Evolutionary conservation across 1,284 basidiomycete species (phyloP), one percentile per base, ranked within the genome.

Genomic region (Cryptococcus maquisensis): DNA sequence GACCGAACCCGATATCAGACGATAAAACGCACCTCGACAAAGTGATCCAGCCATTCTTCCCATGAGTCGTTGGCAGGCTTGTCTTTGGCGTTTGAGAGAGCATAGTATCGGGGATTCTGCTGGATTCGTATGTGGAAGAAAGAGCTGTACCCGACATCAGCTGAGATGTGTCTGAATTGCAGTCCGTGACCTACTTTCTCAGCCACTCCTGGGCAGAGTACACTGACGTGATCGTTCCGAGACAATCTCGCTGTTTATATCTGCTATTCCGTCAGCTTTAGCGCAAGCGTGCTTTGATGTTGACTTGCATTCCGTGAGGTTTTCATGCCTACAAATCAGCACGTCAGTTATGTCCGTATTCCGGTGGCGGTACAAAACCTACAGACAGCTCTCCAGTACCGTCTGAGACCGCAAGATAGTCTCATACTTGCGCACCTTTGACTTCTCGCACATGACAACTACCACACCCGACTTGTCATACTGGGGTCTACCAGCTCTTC

Each of bases 241-340:
- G 80, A 0, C 86, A 50, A 96, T 87, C 76, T 97, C 94, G 2
- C 90, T 92, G 68, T 96, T 96, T 64, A 97, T 77, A 70, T 96
- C 72, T 74, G 42, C 3, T 21, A 43, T 23, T 40, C 8, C 23
- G 44, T 54, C 36, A 52, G 47, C 13, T 6, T 9, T 12, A 39
- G 21, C n/a, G n/a, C n/a, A n/a, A n/a, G n/a, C n/a, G n/a, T n/a
- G n/a, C n/a, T n/a, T n/a, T n/a, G n/a, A n/a, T n/a, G n/a, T n/a
- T n/a, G 3, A 13, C 3, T 24, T 32, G 73, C 71, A 90, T 70
- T 96, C 93, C 2, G 85, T 79, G 10, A 97, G 82, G 67, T 89
- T 88, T 49, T 79, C 77, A 71, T 96, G 92, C 4, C 63, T 65
- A 36, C 3, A 3, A 40, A n/a, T n/a, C n/a, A n/a, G n/a, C n/a